These are phyloP conservation scores for Botryotinia narcissicola DNA, from an alignment of 2,329 filamentous ascomycete genomes.

Conservation along the genomic window DNA sequence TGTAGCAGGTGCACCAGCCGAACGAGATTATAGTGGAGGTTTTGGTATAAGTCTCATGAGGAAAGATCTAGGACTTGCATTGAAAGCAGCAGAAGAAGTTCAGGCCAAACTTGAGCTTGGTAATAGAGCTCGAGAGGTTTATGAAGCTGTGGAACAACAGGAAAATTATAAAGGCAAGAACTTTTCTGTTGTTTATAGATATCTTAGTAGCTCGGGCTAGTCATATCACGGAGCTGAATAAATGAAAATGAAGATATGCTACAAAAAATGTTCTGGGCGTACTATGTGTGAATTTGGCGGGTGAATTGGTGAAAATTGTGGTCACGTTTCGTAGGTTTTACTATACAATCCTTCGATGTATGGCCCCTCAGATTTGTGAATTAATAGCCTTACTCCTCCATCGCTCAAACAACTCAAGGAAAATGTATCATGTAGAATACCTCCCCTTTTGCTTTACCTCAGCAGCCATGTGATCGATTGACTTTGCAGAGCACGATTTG, in stretches of 20 bases:
- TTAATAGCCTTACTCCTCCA: background rate
- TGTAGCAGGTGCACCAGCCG: slow-evolving; percentile 70
- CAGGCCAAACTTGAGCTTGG: slow-evolving; percentile 65
- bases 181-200: slow-evolving; percentile 79
- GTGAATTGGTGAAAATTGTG: background rate
- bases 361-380: background rate
- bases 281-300: background rate
- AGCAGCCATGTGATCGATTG: background rate
- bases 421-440: background rate
- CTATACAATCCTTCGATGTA: background rate
- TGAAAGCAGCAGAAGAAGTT: slow-evolving; percentile 67
- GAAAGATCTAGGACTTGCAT: slow-evolving; percentile 73
- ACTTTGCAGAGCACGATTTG: background rate
- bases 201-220: slow-evolving; percentile 48
- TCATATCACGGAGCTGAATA: background rate
- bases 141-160: slow-evolving; percentile 61
- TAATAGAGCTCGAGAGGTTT: slow-evolving; percentile 61
- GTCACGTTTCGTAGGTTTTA: background rate
- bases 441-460: background rate
- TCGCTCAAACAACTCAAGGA: background rate
- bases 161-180: slow-evolving; percentile 67
- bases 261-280: background rate
- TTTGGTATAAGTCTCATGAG: slow-evolving; percentile 78
- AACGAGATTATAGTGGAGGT: slow-evolving; percentile 71
- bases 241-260: background rate